Evolutionary conservation across 2,329 filamentous ascomycete genomes (phyloP), one percentile per base, ranked within the genome.

Genomic region (Sclerotinia trifoliorum): DNA sequence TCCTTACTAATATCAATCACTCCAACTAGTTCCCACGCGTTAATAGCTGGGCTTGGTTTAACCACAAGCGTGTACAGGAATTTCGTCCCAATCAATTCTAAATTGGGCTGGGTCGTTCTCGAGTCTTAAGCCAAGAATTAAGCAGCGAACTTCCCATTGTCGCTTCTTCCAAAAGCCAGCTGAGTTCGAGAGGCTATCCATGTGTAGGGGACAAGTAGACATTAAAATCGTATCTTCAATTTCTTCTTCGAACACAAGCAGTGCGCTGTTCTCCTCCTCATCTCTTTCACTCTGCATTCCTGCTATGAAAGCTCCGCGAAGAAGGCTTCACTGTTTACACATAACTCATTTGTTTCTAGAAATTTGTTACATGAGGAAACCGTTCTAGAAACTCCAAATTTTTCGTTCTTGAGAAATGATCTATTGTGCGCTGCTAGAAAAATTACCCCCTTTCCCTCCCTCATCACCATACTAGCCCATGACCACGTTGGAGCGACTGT

Each of bases 381-480:
- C 2, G 7, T 35, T 17, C 21, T 6, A 1, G 24, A 26, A 51
- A 35, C 0, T 11, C 10, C 5, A 19, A 63, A 63, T n/a, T 29
- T 5, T 26, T 8, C 1, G 8, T 51, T 62, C 19, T 17, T 32
- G 24, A 46, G 51, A 49, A 63, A 63, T 2, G 24, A 63, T 11
- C 5, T n/a, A 63, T 63, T 29, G 7, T 63, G 46, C 46, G 42
- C 29, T 26, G 29, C 46, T 49, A 46, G 26, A 24, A 63, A 63
- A 15, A 49, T 11, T 17, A 51, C 51, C n/a, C 60, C 46, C 21
- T 21, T 51, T 19, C 17, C 26, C 61, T 51, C 46, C 32, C 2
- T 42, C 46, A 49, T 63, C 13, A 52, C 21, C 8, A 63, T 52
- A 42, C 61, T 49, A 63, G 39, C 51, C 39, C 49, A 65, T n/a